phyloP scores from a whole-genome alignment of 768 basidiomycete species.

The Heimioporus sp. region DNA sequence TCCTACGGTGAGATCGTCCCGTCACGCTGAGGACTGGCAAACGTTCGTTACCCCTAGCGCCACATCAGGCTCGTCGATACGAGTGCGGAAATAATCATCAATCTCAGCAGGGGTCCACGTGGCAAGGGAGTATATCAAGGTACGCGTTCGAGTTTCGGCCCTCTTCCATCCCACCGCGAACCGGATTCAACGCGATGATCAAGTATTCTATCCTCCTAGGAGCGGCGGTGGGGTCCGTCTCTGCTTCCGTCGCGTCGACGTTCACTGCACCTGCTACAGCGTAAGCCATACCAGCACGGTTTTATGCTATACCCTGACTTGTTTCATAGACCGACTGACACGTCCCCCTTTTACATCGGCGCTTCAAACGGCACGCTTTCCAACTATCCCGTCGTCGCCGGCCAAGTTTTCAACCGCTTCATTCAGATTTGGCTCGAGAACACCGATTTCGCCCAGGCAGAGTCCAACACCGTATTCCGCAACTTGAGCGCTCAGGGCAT shows the following conservation, averaged over 20 bases:
- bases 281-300: slow-evolving; percentile 12
- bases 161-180: too few species aligned
- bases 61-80: background rate
- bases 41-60: background rate
- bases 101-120: slow-evolving; percentile 2
- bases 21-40: too few species aligned
- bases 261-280: slow-evolving; percentile 30
- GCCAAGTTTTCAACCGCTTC: slow-evolving; percentile 47
- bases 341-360: slow-evolving; percentile 42
- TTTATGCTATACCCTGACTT: background rate
- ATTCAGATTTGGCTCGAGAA: slow-evolving; percentile 64
- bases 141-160: background rate
- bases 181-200: slow-evolving; percentile 10
- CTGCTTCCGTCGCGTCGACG: slow-evolving; percentile 21
- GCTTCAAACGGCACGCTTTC: slow-evolving; percentile 41
- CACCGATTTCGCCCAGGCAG: slow-evolving; percentile 45
- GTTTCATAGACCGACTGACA: slow-evolving; percentile 23
- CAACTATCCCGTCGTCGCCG: slow-evolving; percentile 37
- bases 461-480: slow-evolving; percentile 26
- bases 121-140: slow-evolving; percentile 9
- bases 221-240: slow-evolving; percentile 15
- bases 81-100: background rate
- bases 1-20: too few species aligned
- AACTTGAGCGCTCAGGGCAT: slow-evolving; percentile 51
- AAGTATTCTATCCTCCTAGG: slow-evolving; percentile 13